phyloP scores from a whole-genome alignment of 2,329 filamentous ascomycete species.

The Monosporascus sp. region DNA sequence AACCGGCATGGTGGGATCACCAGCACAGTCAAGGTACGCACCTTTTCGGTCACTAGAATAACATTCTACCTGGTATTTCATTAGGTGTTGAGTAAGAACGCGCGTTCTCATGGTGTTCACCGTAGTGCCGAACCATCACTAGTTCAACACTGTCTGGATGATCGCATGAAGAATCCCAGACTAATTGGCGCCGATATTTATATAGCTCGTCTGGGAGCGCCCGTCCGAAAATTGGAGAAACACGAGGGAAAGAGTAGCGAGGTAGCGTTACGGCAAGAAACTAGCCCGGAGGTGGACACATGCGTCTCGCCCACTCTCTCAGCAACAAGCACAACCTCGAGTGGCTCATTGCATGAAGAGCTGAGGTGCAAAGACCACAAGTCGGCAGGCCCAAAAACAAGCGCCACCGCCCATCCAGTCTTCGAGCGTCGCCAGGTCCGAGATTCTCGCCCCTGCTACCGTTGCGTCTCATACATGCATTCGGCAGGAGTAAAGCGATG shows the following conservation, averaged over 20 bases:
- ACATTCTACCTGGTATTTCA: not conserved
- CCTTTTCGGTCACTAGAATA: not conserved
- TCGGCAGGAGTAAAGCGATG: slow-evolving; percentile 45
- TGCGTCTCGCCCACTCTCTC: not conserved
- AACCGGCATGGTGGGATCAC: not conserved
- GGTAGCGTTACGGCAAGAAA: not conserved
- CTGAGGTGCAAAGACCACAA: slow-evolving; percentile 21
- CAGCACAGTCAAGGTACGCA: not conserved
- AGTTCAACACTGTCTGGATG: slow-evolving; percentile 14
- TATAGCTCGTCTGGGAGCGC: slow-evolving; percentile 36
- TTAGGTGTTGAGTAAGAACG: not conserved
- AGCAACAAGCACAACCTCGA: slow-evolving; percentile 3
- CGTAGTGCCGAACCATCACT: slow-evolving; percentile 5
- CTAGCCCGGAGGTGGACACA: not conserved
- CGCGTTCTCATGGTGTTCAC: slow-evolving; percentile 2
- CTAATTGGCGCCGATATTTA: slow-evolving; percentile 46
- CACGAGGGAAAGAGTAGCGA: not conserved
- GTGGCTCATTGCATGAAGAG: slow-evolving; percentile 43
- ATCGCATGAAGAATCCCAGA: slow-evolving; percentile 39
- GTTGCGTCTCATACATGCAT: slow-evolving; percentile 46
- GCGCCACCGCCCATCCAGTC: not conserved
- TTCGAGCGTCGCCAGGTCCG: slow-evolving; percentile 14
- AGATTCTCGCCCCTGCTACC: slow-evolving; percentile 44
- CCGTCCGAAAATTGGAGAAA: not conserved
- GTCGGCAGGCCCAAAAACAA: not conserved